Conservation (phyloP, 768 basidiomycete species). For the Pholiota microspora region DNA sequence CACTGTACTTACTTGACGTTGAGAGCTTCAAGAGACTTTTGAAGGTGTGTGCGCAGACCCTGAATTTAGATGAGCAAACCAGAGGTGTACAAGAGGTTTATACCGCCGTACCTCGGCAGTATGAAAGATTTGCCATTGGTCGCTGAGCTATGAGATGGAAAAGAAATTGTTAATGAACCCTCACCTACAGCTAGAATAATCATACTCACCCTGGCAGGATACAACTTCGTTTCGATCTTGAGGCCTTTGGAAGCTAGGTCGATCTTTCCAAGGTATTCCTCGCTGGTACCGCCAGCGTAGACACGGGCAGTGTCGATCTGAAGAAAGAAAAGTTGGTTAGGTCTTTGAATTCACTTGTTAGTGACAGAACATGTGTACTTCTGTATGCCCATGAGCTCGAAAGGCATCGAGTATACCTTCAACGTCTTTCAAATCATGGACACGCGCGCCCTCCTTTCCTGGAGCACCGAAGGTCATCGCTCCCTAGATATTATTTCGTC, state of each 20-base stretch:
- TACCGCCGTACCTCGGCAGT: conserved; percentile 36
- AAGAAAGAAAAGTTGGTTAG: conserved; percentile 13
- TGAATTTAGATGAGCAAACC: too few species aligned
- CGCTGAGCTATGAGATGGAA: background rate
- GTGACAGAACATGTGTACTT: conserved; percentile 30
- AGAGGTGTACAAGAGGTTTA: too few species aligned
- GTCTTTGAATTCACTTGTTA: too few species aligned
- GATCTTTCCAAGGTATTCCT: conserved; percentile 50
- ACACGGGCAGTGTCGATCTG: conserved; percentile 49
- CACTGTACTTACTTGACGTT: conserved; percentile 38
- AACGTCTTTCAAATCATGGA: conserved; percentile 46
- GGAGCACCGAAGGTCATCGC: conserved; percentile 55
- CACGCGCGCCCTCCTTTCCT: conserved; percentile 47
- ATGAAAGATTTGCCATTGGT: conserved; percentile 22
- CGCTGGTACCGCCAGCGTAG: conserved; percentile 55
- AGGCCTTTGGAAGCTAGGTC: conserved; percentile 49
- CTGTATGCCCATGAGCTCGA: conserved; percentile 52
- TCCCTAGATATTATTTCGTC: conserved; percentile 30
- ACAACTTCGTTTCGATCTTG: conserved; percentile 59
- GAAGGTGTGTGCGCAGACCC: conserved; percentile 47
- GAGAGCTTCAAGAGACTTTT: conserved; percentile 43
- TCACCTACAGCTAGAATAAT: background rate
- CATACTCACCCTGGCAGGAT: conserved; percentile 32
- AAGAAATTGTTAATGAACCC: background rate
- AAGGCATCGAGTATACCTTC: conserved; percentile 55